Conservation (phyloP, 176 grass and related monocot genomes). For the Ensete glaucum region DNA sequence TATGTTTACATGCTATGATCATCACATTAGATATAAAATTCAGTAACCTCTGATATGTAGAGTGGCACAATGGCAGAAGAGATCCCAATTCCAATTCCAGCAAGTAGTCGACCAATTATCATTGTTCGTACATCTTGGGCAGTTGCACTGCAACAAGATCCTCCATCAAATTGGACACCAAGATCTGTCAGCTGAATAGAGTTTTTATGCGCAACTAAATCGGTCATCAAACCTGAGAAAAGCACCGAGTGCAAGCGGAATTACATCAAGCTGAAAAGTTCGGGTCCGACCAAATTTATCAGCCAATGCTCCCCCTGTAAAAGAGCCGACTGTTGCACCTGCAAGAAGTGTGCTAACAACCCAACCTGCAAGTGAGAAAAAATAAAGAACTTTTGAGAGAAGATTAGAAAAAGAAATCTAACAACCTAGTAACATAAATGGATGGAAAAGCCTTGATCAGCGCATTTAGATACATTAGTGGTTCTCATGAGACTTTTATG, state of each 20-base stretch:
- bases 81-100: conserved; percentile 93
- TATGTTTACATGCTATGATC: neutral
- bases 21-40: conserved; percentile 16
- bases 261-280: conserved; percentile 85
- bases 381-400: conserved; percentile 9
- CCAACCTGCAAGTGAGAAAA: conserved; percentile 52
- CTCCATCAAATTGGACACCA: neutral
- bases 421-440: neutral
- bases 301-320: conserved; percentile 84
- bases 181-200: neutral
- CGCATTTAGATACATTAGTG: neutral
- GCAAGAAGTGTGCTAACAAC: conserved; percentile 85
- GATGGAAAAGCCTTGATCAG: too few relatives aligned
- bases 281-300: conserved; percentile 93
- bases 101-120: conserved; percentile 90
- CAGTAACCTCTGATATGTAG: conserved; percentile 91
- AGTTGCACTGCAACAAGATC: conserved; percentile 52
- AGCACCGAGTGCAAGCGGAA: conserved; percentile 75
- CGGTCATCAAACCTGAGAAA: conserved; percentile 55
- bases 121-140: conserved; percentile 80
- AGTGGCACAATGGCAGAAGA: conserved; percentile 97
- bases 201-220: neutral
- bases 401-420: neutral
- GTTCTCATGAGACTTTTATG: neutral
- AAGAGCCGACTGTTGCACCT: conserved; percentile 86